These are phyloP conservation scores for Eustoma russellianum DNA, from an alignment of 257 asterid species.

Conservation along the genomic window DNA sequence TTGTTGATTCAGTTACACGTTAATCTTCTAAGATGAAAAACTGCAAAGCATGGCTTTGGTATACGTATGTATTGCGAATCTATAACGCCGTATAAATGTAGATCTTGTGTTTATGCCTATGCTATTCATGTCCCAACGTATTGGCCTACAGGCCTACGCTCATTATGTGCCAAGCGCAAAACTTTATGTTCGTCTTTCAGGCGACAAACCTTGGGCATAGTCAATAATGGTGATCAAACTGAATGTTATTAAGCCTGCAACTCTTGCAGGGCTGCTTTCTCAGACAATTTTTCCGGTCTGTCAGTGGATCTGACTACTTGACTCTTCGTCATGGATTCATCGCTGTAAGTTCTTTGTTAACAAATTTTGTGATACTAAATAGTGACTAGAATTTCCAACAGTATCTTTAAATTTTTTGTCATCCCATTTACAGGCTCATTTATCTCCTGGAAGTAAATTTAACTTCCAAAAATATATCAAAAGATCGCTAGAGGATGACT, in stretches of 20 bases:
- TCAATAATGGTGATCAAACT: too few relatives aligned
- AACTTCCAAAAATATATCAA: conserved; percentile 90
- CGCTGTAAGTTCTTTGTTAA: conserved; percentile 37
- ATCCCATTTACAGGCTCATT: conserved; percentile 49
- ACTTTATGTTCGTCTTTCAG: too few relatives aligned
- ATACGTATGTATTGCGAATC: too few relatives aligned
- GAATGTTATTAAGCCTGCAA: background rate
- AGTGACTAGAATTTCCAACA: too few relatives aligned
- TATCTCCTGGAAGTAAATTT: conserved; percentile 96
- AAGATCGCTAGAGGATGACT: conserved; percentile 92
- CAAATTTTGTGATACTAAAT: too few relatives aligned
- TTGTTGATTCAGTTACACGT: background rate
- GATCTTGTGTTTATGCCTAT: too few relatives aligned
- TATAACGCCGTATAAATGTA: too few relatives aligned
- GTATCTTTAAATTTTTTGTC: background rate
- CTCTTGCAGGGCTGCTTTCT: conserved; percentile 78
- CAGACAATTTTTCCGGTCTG: conserved; percentile 82
- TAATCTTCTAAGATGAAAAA: conserved; percentile 26
- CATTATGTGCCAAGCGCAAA: too few relatives aligned
- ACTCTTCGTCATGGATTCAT: conserved; percentile 93
- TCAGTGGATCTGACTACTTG: conserved; percentile 82
- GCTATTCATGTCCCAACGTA: too few relatives aligned
- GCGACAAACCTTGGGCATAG: too few relatives aligned
- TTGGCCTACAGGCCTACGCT: too few relatives aligned
- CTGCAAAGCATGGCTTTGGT: too few relatives aligned